phyloP scores from a whole-genome alignment of 1,284 basidiomycete species.

The Melanopsichium pennsylvanicum region DNA sequence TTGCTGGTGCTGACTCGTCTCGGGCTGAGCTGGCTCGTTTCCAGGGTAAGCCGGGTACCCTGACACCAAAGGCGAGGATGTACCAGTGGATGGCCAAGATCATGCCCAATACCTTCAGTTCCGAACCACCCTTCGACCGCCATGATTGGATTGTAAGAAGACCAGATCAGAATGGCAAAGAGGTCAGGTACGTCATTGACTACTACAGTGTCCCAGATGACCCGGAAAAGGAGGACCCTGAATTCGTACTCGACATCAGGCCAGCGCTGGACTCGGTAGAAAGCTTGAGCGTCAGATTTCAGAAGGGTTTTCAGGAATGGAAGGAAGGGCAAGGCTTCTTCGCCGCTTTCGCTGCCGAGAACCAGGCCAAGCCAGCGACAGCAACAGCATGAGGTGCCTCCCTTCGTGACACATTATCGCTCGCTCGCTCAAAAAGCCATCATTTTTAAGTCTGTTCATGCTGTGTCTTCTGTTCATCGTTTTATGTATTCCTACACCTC shows the following conservation, averaged over 20 bases:
- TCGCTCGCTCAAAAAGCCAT: too few relatives aligned
- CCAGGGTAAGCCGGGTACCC: conserved; percentile 86
- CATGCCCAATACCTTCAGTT: conserved; percentile 86
- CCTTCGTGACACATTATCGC: too few relatives aligned
- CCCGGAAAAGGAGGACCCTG: conserved; percentile 56
- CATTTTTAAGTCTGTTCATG: background rate
- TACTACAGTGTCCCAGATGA: conserved; percentile 61
- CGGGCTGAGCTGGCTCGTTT: conserved; percentile 78
- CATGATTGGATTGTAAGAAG: conserved; percentile 96
- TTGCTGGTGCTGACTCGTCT: conserved; percentile 47
- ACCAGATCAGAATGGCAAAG: conserved; percentile 51
- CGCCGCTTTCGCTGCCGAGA: conserved; percentile 25
- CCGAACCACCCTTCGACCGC: conserved; percentile 94
- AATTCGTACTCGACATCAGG: conserved; percentile 58
- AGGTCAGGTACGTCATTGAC: conserved; percentile 65
- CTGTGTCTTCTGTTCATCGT: background rate
- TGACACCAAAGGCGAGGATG: conserved; percentile 81
- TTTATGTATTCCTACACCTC: background rate
- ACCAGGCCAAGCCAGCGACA: conserved; percentile 12
- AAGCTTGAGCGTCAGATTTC: conserved; percentile 38
- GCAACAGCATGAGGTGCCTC: background rate
- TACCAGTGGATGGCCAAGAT: conserved; percentile 85
- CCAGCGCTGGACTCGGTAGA: conserved; percentile 58
- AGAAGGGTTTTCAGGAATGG: conserved; percentile 56
- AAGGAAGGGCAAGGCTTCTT: conserved; percentile 47